Percentiles rank a stretch among this genome's conserved stretches.
These are phyloP conservation scores for Calcarisporium arbuscula DNA, from an alignment of 2,329 filamentous ascomycete species.

Conservation along the genomic window DNA sequence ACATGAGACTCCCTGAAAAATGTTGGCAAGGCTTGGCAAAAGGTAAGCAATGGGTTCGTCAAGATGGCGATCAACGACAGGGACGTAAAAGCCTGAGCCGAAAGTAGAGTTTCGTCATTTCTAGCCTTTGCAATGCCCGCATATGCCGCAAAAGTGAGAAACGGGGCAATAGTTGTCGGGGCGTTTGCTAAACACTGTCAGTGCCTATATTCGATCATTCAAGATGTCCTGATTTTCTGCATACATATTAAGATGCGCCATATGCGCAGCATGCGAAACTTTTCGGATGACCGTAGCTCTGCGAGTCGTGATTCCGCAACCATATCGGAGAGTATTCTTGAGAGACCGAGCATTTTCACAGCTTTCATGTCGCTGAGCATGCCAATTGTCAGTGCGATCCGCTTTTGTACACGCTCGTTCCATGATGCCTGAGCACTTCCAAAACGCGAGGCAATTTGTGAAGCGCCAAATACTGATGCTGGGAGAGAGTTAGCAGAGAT, in stretches of 20 bases:
- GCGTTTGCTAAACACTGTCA: constrained; percentile 13
- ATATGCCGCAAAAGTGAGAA: constrained; percentile 19
- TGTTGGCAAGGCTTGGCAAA: constrained; percentile 16
- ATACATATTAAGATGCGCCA: constrained; percentile 15
- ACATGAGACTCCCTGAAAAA: constrained; percentile 13
- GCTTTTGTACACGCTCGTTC: constrained; percentile 36
- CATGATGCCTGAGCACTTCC: constrained; percentile 25
- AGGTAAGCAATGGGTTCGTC: constrained; percentile 11
- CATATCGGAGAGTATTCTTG: constrained; percentile 15
- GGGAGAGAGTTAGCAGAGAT: too few relatives aligned
- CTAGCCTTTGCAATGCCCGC: constrained; percentile 17
- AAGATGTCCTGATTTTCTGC: too few relatives aligned
- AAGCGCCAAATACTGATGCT: constrained; percentile 15
- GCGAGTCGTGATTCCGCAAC: constrained; percentile 19
- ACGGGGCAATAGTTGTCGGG: constrained; percentile 15
- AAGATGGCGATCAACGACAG: constrained; percentile 15
- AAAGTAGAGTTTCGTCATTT: constrained; percentile 15
- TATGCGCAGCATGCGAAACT: constrained; percentile 19
- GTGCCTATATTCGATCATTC: too few relatives aligned
- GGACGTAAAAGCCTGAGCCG: constrained; percentile 15
- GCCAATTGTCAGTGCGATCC: constrained; percentile 32
- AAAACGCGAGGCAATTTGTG: constrained; percentile 9
- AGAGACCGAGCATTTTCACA: constrained; percentile 36
- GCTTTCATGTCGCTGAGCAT: constrained; percentile 39
- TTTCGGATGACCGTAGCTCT: constrained; percentile 22